Conservation (phyloP, 2,329 filamentous ascomycete species). For the Fusarium longipes region DNA sequence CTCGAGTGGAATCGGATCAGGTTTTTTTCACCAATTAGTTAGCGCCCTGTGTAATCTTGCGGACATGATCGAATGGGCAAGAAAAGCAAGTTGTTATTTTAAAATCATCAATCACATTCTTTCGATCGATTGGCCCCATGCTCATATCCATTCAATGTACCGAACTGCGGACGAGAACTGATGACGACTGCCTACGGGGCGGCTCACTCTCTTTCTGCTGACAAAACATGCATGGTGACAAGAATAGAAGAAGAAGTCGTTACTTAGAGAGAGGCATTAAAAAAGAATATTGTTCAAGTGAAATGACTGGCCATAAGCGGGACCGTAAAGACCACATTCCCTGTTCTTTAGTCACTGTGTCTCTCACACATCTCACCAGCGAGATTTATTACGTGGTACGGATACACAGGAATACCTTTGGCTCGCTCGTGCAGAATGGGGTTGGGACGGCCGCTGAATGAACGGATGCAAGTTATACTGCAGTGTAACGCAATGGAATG, state of each 20-base stretch:
- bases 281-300: not conserved
- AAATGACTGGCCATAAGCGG: conserved; percentile 17
- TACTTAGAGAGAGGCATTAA: not conserved
- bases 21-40: conserved; percentile 15
- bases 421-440: conserved; percentile 13
- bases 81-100: not conserved
- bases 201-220: conserved; percentile 5
- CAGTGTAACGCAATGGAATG: conserved; percentile 1
- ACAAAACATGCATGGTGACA: conserved; percentile 9
- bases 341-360: not conserved
- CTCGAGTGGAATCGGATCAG: conserved; percentile 19
- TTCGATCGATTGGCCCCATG: conserved; percentile 32
- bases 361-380: not conserved
- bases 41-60: conserved; percentile 29
- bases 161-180: conserved; percentile 18
- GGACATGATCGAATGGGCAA: not conserved
- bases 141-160: not conserved
- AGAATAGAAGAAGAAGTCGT: not conserved
- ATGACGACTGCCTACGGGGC: conserved; percentile 29
- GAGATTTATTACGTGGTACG: not conserved
- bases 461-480: conserved; percentile 8
- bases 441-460: conserved; percentile 8
- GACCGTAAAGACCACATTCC: conserved; percentile 23
- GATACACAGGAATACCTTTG: conserved; percentile 9
- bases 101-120: not conserved